Evolutionary conservation across 192 early-diverging fungal species (phyloP), one percentile per base, ranked within the genome.

Genomic region (Umbelopsis isabellina): DNA sequence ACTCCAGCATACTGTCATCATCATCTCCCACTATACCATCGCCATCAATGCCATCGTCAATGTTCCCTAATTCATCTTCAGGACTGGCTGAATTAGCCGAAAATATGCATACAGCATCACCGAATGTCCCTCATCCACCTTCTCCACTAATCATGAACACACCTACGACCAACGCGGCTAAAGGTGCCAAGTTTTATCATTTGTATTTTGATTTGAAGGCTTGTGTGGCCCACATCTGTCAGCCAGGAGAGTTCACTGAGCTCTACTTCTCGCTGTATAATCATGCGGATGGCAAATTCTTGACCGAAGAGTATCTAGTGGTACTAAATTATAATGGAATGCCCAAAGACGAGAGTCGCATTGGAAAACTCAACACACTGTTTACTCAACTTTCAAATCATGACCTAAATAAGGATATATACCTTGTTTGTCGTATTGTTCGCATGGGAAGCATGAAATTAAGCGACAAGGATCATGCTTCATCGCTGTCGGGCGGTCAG

Each of bases 251-350:
- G 76, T 85, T 74, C 58, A 83, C 84, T 1, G 89, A 91, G 55
- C 78, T 88, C 49, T 72, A 80, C 13, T 90, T 91, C 75, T 82
- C 82, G 3, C 72, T 91, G 13, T 91, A 88, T 69, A 81, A 84
- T 47, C 68, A 71, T 44, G 25, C 65, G 0, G 85, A 88, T 37
- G 51, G 61, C 16, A 75, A 75, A 18, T 78, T 85, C 45, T 52
- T 91, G 10, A 82, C 85, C n/a, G 90, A 91, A 69, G 83, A 89
- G 21, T 91, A 83, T 70, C 41, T 82, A 2, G 80, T 91, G 21
- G 48, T 75, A 7, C 67, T 91, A 20, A 85, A 86, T 61, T 80
- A 83, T 49, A 83, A 79, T 53, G 88, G 88, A 22, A 77, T 82
- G 68, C 85, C 88, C 21, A 75, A 80, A 30, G 79, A 82, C 33